Evolutionary conservation across 306 rosid genomes (phyloP).

Genomic region (Cicer judaicum): DNA sequence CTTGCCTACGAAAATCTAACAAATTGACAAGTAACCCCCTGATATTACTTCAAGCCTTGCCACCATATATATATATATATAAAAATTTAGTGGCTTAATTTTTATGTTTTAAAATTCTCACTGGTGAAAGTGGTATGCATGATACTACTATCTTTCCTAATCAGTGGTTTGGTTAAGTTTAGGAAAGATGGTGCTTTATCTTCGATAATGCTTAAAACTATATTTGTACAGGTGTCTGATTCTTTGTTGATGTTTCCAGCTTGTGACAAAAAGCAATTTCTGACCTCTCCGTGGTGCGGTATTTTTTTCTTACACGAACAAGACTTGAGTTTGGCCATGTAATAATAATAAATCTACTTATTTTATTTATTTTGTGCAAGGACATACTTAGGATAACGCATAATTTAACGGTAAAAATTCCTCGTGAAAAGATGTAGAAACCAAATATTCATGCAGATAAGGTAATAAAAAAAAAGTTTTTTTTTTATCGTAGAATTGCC

Average conservation of each 20-base stretch:
- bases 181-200: constrained; percentile 35
- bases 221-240: constrained; percentile 47
- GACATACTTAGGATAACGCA: too few relatives aligned
- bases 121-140: constrained; percentile 26
- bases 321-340: too few relatives aligned
- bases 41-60: constrained; percentile 27
- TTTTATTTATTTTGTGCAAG: too few relatives aligned
- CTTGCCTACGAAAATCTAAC: constrained; percentile 80
- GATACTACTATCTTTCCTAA: not conserved
- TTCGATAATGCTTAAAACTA: constrained; percentile 31
- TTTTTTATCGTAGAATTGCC: too few relatives aligned
- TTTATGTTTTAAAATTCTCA: constrained; percentile 28
- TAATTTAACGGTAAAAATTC: too few relatives aligned
- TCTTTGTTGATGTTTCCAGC: constrained; percentile 9
- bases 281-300: not conserved
- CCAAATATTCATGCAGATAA: too few relatives aligned
- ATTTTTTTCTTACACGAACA: too few relatives aligned
- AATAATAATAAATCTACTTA: too few relatives aligned
- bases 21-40: constrained; percentile 39
- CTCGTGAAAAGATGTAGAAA: too few relatives aligned
- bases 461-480: too few relatives aligned
- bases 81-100: constrained; percentile 22
- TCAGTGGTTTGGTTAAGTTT: constrained; percentile 16
- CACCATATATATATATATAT: not conserved
- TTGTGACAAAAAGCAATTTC: constrained; percentile 20